phyloP scores from a whole-genome alignment of 192 early-diverging fungal species.

The Linnemannia exigua region DNA sequence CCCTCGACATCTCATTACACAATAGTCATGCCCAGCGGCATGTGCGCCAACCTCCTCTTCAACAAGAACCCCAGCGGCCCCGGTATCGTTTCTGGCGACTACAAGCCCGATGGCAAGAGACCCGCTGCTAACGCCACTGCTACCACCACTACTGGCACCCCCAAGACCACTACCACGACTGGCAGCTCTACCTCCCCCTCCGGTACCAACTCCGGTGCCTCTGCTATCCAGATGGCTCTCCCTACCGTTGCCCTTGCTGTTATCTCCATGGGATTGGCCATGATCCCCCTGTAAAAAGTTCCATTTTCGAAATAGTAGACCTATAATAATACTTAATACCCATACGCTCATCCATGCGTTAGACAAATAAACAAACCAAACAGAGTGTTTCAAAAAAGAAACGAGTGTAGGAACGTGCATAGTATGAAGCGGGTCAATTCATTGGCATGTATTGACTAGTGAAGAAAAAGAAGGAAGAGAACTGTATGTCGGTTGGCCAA shows the following conservation, averaged over 20 bases:
- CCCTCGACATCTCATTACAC: neutral
- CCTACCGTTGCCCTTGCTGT: constrained; percentile 25
- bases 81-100: constrained; percentile 33
- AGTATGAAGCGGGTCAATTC: too few species aligned
- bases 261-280: constrained; percentile 41
- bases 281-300: constrained; percentile 32
- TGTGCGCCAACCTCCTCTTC: constrained; percentile 33
- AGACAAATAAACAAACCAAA: neutral
- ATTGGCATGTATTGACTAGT: too few species aligned
- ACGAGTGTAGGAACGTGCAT: too few species aligned
- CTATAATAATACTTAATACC: constrained; percentile 22
- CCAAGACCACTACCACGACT: neutral
- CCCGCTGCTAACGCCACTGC: constrained; percentile 7
- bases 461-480: too few species aligned
- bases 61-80: constrained; percentile 23
- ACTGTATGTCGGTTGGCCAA: too few species aligned
- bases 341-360: neutral
- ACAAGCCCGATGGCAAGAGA: constrained; percentile 34
- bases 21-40: constrained; percentile 13
- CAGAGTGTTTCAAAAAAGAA: too few species aligned
- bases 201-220: constrained; percentile 16
- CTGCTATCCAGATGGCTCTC: constrained; percentile 28
- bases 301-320: constrained; percentile 52
- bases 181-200: neutral
- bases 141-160: neutral